Evolutionary conservation across 768 basidiomycete species (phyloP).

Genomic region (Termitomyces titanicus): DNA sequence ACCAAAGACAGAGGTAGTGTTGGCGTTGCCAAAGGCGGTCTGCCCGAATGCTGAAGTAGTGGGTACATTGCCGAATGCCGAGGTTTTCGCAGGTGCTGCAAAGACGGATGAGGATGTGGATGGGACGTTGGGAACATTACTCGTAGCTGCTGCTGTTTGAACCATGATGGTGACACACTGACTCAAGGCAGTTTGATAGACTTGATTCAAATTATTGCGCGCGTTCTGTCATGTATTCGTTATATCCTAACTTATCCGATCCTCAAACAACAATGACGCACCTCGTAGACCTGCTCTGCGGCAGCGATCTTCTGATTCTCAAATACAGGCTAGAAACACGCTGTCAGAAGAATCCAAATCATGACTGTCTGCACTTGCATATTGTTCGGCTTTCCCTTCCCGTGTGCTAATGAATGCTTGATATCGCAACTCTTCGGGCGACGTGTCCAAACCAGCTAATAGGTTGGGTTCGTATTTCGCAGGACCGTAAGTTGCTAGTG

Average conservation of each 20-base stretch:
- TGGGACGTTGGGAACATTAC: conserved; percentile 13
- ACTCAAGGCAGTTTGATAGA: conserved; percentile 50
- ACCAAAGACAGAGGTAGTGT: conserved; percentile 22
- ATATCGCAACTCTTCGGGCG: conserved; percentile 74
- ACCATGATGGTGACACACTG: conserved; percentile 27
- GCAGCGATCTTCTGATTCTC: conserved; percentile 52
- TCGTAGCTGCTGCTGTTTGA: conserved; percentile 18
- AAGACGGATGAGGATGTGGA: conserved; percentile 26
- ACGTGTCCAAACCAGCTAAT: conserved; percentile 64
- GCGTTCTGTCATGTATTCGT: conserved; percentile 34
- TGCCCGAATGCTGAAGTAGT: conserved; percentile 27
- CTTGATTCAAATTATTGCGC: conserved; percentile 42
- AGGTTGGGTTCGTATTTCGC: conserved; percentile 71
- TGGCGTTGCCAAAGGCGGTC: conserved; percentile 22
- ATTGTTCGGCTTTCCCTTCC: conserved; percentile 55
- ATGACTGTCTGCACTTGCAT: conserved; percentile 45
- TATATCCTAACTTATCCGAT: not conserved
- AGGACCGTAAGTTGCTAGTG: conserved; percentile 74
- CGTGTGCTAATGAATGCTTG: conserved; percentile 55
- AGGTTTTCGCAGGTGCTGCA: conserved; percentile 17
- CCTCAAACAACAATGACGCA: conserved; percentile 9
- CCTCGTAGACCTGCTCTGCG: conserved; percentile 46
- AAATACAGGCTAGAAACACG: conserved; percentile 41
- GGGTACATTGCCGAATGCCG: conserved; percentile 26
- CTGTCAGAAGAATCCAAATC: not conserved